A percentile compares a stretch with the other conserved stretches of the same genome.
phyloP scores from a whole-genome alignment of 2,329 filamentous ascomycete genomes.

The Verticillium isaacii region DNA sequence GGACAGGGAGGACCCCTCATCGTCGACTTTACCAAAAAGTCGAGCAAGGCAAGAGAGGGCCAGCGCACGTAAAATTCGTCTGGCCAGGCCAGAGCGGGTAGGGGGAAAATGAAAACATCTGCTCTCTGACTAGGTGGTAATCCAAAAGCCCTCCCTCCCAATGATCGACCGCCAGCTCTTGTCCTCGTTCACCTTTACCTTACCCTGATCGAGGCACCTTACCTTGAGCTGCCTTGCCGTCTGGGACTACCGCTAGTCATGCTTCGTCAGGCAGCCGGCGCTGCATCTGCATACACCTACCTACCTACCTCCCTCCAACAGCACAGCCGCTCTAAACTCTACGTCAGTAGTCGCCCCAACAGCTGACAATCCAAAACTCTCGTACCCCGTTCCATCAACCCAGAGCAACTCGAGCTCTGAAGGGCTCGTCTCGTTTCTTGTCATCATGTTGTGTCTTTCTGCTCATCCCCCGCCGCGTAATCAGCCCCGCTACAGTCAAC shows the following conservation, averaged over 20 bases:
- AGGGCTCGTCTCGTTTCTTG: neutral
- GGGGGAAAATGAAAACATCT: neutral
- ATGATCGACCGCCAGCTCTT: neutral
- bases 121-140: neutral
- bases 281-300: neutral
- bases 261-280: neutral
- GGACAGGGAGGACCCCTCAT: neutral
- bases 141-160: neutral
- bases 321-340: neutral
- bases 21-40: neutral
- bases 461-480: neutral
- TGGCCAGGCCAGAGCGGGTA: neutral
- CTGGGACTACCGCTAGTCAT: neutral
- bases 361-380: neutral
- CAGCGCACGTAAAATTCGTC: neutral
- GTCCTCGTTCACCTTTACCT: neutral
- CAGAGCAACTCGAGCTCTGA: neutral
- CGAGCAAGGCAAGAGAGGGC: neutral
- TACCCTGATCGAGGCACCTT: neutral
- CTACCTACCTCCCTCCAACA: neutral
- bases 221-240: neutral
- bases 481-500: neutral
- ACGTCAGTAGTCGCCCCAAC: neutral
- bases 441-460: neutral
- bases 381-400: no score